Conservation (phyloP, 208 protist genomes). For the Acanthamoeba triangularis region DNA sequence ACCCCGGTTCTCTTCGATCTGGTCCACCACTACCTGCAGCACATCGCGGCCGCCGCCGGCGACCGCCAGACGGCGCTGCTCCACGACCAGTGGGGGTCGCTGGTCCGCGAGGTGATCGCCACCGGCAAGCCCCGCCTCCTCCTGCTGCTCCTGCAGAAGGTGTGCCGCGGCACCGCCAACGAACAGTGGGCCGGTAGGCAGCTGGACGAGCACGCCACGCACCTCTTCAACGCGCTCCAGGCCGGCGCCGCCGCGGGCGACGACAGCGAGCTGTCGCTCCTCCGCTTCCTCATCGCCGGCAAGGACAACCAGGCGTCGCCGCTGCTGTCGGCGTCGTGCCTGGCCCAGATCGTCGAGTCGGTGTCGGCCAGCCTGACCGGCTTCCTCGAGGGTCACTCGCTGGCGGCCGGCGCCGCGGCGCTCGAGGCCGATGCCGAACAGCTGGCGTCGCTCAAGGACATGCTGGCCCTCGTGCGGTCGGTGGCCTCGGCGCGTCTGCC, state of each 20-base stretch:
- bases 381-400: slow-evolving; percentile 8
- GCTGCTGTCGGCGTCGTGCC: background rate
- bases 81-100: slow-evolving; percentile 2
- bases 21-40: slow-evolving; percentile 16
- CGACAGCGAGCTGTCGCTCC: background rate
- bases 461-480: background rate
- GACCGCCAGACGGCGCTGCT: background rate
- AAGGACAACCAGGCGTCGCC: slow-evolving; percentile 32
- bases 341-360: slow-evolving; percentile 16
- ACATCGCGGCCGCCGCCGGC: background rate
- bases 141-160: slow-evolving; percentile 17
- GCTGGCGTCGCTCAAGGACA: background rate
- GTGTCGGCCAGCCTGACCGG: background rate
- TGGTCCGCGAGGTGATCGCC: slow-evolving; percentile 4
- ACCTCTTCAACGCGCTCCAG: slow-evolving; percentile 50
- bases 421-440: background rate
- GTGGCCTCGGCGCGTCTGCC: background rate
- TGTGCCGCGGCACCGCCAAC: background rate
- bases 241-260: background rate
- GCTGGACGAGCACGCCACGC: slow-evolving; percentile 53
- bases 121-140: background rate
- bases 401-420: background rate
- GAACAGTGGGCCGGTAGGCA: background rate
- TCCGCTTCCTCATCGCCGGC: slow-evolving; percentile 67
- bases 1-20: slow-evolving; percentile 36